A percentile compares a stretch with the other conserved stretches of the same genome.
These are phyloP conservation scores for Cardamine chenopodiifolia DNA, from an alignment of 345 rosid genomes.

Conservation along the genomic window DNA sequence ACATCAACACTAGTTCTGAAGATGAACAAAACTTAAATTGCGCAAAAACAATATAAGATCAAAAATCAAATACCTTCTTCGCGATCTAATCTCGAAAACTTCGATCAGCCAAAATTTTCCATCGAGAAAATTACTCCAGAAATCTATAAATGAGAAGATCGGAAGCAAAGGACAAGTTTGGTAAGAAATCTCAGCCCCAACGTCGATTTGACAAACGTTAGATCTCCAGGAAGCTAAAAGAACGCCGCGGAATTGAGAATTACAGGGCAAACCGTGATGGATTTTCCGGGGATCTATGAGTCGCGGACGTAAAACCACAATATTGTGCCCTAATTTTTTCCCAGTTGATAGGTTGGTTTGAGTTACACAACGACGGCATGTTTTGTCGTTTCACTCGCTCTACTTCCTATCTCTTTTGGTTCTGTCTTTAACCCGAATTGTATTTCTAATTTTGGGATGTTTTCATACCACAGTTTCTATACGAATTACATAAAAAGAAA, in stretches of 20 bases:
- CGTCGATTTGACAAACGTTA: not conserved
- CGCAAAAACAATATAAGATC: conserved; percentile 4
- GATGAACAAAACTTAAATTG: conserved; percentile 34
- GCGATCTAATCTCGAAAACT: conserved; percentile 4
- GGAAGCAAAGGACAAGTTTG: not conserved
- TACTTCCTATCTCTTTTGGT: conserved; percentile 29
- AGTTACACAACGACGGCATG: conserved; percentile 41
- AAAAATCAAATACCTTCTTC: conserved; percentile 15
- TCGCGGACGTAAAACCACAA: conserved; percentile 43
- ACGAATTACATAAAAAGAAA: too few species aligned
- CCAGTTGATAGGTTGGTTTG: conserved; percentile 44
- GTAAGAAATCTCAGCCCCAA: not conserved
- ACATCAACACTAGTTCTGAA: conserved; percentile 18
- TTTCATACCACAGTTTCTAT: not conserved
- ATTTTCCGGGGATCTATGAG: conserved; percentile 43
- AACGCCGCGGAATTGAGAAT: conserved; percentile 25
- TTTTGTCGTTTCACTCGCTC: conserved; percentile 28
- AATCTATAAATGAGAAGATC: conserved; percentile 9
- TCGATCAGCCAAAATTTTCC: conserved; percentile 13
- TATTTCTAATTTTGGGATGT: not conserved
- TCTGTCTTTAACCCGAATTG: conserved; percentile 30
- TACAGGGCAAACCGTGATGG: conserved; percentile 27
- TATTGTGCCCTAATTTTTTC: conserved; percentile 42
- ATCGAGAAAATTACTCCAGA: conserved; percentile 24
- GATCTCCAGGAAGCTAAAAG: conserved; percentile 27